phyloP scores from a whole-genome alignment of 2,329 filamentous ascomycete species.

The Cercospora janseana region DNA sequence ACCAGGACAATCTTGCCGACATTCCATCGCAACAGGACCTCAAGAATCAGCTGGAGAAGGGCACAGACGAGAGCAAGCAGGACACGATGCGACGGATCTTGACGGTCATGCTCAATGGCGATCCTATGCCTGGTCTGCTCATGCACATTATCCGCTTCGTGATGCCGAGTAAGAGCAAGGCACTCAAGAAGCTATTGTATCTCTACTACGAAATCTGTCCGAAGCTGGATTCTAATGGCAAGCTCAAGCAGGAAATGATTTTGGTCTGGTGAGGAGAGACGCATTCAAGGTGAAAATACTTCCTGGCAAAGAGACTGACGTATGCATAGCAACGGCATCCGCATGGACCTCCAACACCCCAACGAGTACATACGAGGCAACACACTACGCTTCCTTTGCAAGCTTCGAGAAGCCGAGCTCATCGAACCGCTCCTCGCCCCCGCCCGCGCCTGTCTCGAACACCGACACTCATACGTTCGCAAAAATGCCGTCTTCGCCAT shows the following conservation, averaged over 20 bases:
- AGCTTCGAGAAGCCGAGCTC: conserved; percentile 90
- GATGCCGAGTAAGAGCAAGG: conserved; percentile 97
- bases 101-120: conserved; percentile 96
- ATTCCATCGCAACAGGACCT: conserved; percentile 87
- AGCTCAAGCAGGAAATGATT: conserved; percentile 99
- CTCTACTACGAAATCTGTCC: conserved; percentile 99
- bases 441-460: conserved; percentile 86
- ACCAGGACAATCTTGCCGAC: conserved; percentile 95
- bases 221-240: conserved; percentile 86
- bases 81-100: conserved; percentile 82
- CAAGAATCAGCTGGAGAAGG: conserved; percentile 58
- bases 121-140: conserved; percentile 88
- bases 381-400: conserved; percentile 95
- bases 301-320: conserved; percentile 10
- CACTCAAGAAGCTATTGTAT: conserved; percentile 95
- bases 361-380: conserved; percentile 99
- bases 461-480: conserved; percentile 94
- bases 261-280: conserved; percentile 77
- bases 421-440: conserved; percentile 94
- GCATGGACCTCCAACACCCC: conserved; percentile 93
- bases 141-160: conserved; percentile 99
- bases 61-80: conserved; percentile 41
- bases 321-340: conserved; percentile 79
- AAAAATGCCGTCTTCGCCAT: conserved; percentile 98
- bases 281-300: neutral